These are phyloP conservation scores for Wickerhamomyces sydowiorum DNA, from an alignment of 805 yeast genomes.

Conservation along the genomic window DNA sequence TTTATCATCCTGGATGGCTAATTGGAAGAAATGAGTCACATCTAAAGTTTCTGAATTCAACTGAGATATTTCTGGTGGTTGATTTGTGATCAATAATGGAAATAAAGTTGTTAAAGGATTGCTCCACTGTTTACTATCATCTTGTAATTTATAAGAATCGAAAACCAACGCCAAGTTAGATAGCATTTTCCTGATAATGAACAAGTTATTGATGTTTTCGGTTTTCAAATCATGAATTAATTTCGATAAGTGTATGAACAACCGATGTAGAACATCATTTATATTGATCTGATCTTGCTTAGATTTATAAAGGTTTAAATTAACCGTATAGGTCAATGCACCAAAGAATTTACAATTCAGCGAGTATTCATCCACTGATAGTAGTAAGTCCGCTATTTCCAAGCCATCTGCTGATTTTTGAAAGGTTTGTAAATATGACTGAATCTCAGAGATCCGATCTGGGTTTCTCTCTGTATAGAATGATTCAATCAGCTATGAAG, in stretches of 20 bases:
- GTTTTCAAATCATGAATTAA: constrained; percentile 6
- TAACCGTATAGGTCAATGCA: constrained; percentile 71
- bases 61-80: constrained; percentile 3
- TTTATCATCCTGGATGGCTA: constrained; percentile 1
- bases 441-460: constrained; percentile 35
- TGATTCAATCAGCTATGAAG: constrained; percentile 16
- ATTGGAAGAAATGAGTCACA: constrained; percentile 7
- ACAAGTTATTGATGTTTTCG: constrained; percentile 16
- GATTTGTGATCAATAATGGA: constrained; percentile 10
- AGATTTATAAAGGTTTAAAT: constrained; percentile 31
- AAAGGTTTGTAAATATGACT: constrained; percentile 47
- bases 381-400: constrained; percentile 48
- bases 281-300: constrained; percentile 14
- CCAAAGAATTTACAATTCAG: constrained; percentile 67
- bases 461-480: constrained; percentile 24
- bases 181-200: constrained; percentile 54
- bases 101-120: constrained; percentile 32
- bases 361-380: constrained; percentile 30
- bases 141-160: constrained; percentile 22
- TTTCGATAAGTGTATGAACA: constrained; percentile 12
- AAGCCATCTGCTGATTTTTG: constrained; percentile 57
- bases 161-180: constrained; percentile 48
- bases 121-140: constrained; percentile 31
- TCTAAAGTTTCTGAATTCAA: constrained; percentile 2
- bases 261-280: constrained; percentile 5